phyloP scores from a whole-genome alignment of 768 basidiomycete genomes.

The Tricholoma bakamatsutake region DNA sequence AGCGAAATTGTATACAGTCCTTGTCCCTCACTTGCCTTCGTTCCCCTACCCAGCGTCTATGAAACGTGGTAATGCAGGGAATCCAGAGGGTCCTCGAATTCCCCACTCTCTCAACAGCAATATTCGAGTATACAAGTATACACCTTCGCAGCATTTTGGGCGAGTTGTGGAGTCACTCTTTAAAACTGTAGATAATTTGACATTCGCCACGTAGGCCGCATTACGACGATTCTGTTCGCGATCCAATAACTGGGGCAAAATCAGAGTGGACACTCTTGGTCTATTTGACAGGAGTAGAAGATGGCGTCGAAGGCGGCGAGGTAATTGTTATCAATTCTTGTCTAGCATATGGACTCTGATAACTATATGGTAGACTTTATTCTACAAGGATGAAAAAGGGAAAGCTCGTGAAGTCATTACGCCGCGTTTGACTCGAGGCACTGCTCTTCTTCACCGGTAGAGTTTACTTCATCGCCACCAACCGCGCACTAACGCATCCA shows the following conservation, averaged over 20 bases:
- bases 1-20: conserved; percentile 36
- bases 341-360: background rate
- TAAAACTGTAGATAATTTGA: background rate
- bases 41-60: conserved; percentile 41
- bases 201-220: conserved; percentile 37
- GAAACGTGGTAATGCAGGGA: conserved; percentile 23
- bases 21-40: conserved; percentile 54
- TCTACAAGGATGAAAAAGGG: conserved; percentile 54
- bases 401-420: conserved; percentile 43
- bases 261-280: conserved; percentile 73
- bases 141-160: conserved; percentile 61
- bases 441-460: conserved; percentile 62
- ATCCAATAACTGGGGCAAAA: conserved; percentile 49
- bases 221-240: conserved; percentile 68
- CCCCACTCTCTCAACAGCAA: conserved; percentile 67
- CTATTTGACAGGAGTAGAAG: conserved; percentile 66
- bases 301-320: conserved; percentile 70
- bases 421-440: conserved; percentile 53
- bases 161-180: conserved; percentile 11
- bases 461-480: background rate
- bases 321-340: conserved; percentile 22
- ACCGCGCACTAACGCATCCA: background rate
- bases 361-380: conserved; percentile 47
- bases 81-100: conserved; percentile 23
- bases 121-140: conserved; percentile 69